Percentiles rank a stretch among this genome's conserved stretches.
phyloP scores from a whole-genome alignment of 306 rosid species.

The Trichosanthes truncata region DNA sequence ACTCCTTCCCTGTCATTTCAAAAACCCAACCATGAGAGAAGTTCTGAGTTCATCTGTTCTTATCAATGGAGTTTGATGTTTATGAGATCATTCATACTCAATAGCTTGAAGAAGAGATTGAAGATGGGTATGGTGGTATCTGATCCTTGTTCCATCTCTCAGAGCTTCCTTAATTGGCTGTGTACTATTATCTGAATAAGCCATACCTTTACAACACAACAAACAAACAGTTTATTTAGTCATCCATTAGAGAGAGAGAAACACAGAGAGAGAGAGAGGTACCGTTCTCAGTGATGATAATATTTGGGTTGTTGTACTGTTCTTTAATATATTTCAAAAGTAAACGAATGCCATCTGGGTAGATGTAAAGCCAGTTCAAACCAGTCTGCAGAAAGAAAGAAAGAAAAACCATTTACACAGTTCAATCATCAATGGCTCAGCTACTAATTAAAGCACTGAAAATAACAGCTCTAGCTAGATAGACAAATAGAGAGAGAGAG shows the following conservation, averaged over 20 bases:
- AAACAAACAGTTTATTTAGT: background rate
- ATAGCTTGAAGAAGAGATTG: too few relatives aligned
- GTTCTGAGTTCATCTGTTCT: background rate
- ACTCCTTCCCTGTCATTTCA: conserved; percentile 18
- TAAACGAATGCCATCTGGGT: conserved; percentile 6
- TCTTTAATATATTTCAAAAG: background rate
- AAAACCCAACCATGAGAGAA: background rate
- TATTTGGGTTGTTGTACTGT: background rate
- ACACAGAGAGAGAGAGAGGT: background rate
- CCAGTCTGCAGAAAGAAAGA: background rate
- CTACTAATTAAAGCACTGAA: background rate
- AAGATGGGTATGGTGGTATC: conserved; percentile 18
- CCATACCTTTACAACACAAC: background rate
- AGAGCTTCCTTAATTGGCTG: conserved; percentile 16
- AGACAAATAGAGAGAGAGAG: too few relatives aligned
- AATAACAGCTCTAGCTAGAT: background rate
- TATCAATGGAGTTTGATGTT: background rate
- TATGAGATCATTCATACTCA: background rate
- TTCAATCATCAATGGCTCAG: background rate
- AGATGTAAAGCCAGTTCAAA: conserved; percentile 7
- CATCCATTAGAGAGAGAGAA: too few relatives aligned
- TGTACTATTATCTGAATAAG: conserved; percentile 8
- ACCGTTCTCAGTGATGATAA: conserved; percentile 13
- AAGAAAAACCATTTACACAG: background rate
- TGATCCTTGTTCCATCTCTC: conserved; percentile 20